Evolutionary conservation across 2,329 filamentous ascomycete genomes (phyloP).

Genomic region (Fusarium transvaalense): DNA sequence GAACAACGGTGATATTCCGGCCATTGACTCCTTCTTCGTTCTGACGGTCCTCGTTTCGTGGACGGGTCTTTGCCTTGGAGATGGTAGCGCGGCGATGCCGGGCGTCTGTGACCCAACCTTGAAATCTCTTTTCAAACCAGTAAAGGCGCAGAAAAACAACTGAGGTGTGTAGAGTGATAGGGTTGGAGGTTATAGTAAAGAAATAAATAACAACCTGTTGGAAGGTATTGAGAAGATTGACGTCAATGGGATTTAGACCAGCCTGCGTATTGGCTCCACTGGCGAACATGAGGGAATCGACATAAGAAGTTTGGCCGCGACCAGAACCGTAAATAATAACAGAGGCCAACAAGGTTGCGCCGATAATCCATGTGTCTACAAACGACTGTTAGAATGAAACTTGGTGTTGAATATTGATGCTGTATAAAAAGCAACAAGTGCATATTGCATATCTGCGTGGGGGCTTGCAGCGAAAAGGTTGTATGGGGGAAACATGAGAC

Average conservation of each 20-base stretch:
- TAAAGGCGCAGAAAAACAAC: slow-evolving; percentile 95
- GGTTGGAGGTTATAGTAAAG: slow-evolving; percentile 79
- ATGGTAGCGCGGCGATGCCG: slow-evolving; percentile 73
- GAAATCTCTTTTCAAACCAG: slow-evolving; percentile 98
- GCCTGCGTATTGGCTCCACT: slow-evolving; percentile 90
- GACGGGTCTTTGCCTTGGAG: slow-evolving; percentile 70
- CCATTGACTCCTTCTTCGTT: slow-evolving; percentile 74
- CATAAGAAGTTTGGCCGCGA: slow-evolving; percentile 75
- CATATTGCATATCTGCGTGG: slow-evolving; percentile 38
- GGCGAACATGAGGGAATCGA: slow-evolving; percentile 91
- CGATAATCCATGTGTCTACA: slow-evolving; percentile 83
- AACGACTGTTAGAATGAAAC: slow-evolving; percentile 37
- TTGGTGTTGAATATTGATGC: slow-evolving; percentile 13
- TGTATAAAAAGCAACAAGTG: slow-evolving; percentile 25
- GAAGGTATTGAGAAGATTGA: slow-evolving; percentile 76
- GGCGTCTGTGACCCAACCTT: slow-evolving; percentile 82
- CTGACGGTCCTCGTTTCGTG: slow-evolving; percentile 58
- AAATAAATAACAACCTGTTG: slow-evolving; percentile 81
- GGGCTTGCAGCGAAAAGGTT: slow-evolving; percentile 16
- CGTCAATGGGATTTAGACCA: slow-evolving; percentile 84
- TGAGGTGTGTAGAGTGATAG: slow-evolving; percentile 84
- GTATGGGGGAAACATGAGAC: neutral
- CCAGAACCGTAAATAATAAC: slow-evolving; percentile 77
- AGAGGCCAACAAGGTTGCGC: slow-evolving; percentile 78
- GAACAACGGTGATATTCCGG: slow-evolving; percentile 75